Conservation (phyloP, 139 green algal species). For the Chlamydomonas schloesseri region DNA sequence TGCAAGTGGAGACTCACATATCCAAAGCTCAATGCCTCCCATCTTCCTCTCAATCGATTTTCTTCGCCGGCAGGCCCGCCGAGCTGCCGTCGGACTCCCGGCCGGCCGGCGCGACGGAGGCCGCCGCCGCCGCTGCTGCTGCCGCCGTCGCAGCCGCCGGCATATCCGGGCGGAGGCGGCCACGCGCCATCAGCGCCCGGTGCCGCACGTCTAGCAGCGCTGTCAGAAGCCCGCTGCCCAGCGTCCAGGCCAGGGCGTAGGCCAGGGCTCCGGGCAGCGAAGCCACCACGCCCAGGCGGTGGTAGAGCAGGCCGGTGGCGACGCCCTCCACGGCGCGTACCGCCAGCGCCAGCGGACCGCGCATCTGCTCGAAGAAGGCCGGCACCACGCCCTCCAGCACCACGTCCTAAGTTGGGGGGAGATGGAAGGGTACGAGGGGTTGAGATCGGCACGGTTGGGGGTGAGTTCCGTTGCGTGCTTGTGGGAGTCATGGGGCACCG, state of each 20-base stretch:
- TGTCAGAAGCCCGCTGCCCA: slow-evolving; percentile 6
- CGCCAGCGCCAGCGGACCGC: slow-evolving; percentile 6
- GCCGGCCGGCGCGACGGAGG: no score
- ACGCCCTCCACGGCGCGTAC: slow-evolving; percentile 21
- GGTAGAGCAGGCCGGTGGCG: slow-evolving; percentile 36
- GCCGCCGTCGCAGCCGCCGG: neutral
- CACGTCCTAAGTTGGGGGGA: neutral
- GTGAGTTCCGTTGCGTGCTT: no score
- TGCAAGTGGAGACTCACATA: no score
- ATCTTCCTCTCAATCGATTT: no score
- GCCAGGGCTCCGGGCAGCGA: neutral
- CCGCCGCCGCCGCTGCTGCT: no score
- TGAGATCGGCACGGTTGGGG: no score
- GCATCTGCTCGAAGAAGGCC: slow-evolving; percentile 24
- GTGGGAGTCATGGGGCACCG: no score
- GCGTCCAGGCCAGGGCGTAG: slow-evolving; percentile 15
- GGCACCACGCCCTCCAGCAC: slow-evolving; percentile 18
- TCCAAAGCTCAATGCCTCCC: no score
- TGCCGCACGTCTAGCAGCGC: neutral
- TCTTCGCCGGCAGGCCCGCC: no score
- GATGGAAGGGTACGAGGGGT: neutral
- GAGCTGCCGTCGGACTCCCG: no score
- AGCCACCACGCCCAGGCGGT: neutral
- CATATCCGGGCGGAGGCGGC: no score
- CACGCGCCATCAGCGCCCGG: neutral